A percentile compares a stretch with the other conserved stretches of the same genome.
Evolutionary conservation across 345 rosid species (phyloP).

Genomic region (Arabis hirsuta): DNA sequence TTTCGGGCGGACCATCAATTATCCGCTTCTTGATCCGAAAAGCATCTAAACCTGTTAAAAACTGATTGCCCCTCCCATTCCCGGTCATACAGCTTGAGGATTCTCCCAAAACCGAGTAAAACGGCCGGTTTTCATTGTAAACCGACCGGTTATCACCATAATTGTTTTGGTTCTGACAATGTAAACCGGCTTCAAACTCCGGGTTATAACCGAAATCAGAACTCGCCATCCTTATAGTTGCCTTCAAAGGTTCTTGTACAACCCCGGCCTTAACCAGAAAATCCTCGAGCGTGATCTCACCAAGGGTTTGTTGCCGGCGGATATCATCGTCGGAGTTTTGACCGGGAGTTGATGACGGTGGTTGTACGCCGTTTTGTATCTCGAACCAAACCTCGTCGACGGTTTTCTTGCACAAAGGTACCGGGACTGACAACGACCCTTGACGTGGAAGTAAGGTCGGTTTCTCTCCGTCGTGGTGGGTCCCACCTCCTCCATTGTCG

Average conservation of each 20-base stretch:
- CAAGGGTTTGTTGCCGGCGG: slow-evolving; percentile 64
- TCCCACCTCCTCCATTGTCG: slow-evolving; percentile 11
- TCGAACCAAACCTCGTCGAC: slow-evolving; percentile 90
- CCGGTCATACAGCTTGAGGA: slow-evolving; percentile 41
- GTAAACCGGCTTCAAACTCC: slow-evolving; percentile 46
- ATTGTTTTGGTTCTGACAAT: slow-evolving; percentile 38
- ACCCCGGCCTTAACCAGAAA: slow-evolving; percentile 85
- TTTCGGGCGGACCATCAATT: slow-evolving; percentile 69
- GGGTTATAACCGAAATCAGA: slow-evolving; percentile 37
- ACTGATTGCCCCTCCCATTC: slow-evolving; percentile 45
- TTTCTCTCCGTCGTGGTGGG: slow-evolving; percentile 27
- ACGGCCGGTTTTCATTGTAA: slow-evolving; percentile 40
- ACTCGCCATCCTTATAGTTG: slow-evolving; percentile 28
- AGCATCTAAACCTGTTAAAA: slow-evolving; percentile 43
- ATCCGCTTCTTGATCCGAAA: slow-evolving; percentile 56
- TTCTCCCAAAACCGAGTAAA: slow-evolving; percentile 49
- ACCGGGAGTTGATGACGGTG: slow-evolving; percentile 13
- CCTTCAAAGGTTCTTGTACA: slow-evolving; percentile 54
- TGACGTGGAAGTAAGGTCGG: slow-evolving; percentile 49
- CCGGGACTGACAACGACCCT: slow-evolving; percentile 75
- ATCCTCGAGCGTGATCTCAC: slow-evolving; percentile 85
- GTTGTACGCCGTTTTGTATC: slow-evolving; percentile 65
- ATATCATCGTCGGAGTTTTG: slow-evolving; percentile 38
- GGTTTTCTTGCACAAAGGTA: slow-evolving; percentile 78
- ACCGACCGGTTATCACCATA: slow-evolving; percentile 44